Evolutionary conservation across 1,139 yeast species (phyloP), one percentile per base, ranked within the genome.

Genomic region (Suhomyces maxii): DNA sequence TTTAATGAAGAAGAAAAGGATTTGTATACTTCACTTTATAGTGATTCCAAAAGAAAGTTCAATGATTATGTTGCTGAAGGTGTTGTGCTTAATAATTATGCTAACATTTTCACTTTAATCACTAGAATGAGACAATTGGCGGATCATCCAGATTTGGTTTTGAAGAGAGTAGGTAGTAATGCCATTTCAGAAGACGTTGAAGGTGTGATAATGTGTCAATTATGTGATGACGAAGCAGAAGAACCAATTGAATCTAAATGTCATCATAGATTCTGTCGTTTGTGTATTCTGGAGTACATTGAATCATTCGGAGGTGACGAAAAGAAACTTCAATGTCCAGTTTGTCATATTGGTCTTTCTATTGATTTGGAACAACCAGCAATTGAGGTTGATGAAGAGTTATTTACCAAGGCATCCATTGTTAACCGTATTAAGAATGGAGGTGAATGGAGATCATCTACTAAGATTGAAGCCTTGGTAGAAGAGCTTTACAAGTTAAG

Each of bases 101-200:
- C 99, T 37, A 93, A 93, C 59, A 91, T 93, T 59, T 95, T 93
- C 69, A 91, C 98, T 0, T 76, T 95, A 48, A 91, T 93, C 57
- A 95, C 99, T 0, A 76, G 99, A 59, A 93, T 93, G 99, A 81
- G 99, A 60, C 99, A 93, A 66, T 75, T 93, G 58, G 98, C 99
- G 0, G 99, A 95, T 64, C 99, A 93, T 65, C 99, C 99, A 0
- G 99, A 95, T 68, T 73, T 95, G 53, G 97, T 93, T 0, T 72
- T 93, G 61, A 84, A 91, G 56, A 76, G 90, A 46, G 76, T 78
- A 11, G 80, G 80, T 11, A 65, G 72, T 36, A 74, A 75, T 45
- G 65, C 70, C 10, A 63, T 71, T 2, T 54, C 71, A 2, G 57
- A 55, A 9, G 68, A 65, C 8, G 59, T 70, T 5, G 75, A 73